phyloP scores from a whole-genome alignment of 2,329 filamentous ascomycete genomes.

The Colletotrichum sp. region DNA sequence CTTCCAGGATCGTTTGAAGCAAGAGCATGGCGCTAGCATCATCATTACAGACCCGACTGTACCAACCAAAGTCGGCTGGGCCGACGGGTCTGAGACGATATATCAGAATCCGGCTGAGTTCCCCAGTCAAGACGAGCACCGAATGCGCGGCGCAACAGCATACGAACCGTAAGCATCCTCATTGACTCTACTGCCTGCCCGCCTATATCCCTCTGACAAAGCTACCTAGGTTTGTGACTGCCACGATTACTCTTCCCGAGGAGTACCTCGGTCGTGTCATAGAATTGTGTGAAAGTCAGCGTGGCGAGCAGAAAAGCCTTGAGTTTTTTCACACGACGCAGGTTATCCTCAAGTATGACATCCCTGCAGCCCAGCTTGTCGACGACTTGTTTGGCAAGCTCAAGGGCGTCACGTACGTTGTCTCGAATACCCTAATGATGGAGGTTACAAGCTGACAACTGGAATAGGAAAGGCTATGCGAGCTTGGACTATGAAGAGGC shows the following conservation, averaged over 20 bases:
- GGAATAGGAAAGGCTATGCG: conserved; percentile 80
- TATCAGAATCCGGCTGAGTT: conserved; percentile 90
- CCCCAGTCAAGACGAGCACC: conserved; percentile 67
- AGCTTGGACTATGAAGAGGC: conserved; percentile 97
- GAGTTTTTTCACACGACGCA: conserved; percentile 92
- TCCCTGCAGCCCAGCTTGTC: conserved; percentile 88
- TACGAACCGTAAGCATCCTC: conserved; percentile 55
- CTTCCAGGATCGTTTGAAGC: conserved; percentile 91
- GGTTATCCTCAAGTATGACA: conserved; percentile 91
- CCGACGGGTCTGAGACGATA: conserved; percentile 76
- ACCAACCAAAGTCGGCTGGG: conserved; percentile 84
- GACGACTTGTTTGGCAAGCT: conserved; percentile 98
- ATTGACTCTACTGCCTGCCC: not conserved
- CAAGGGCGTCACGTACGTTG: conserved; percentile 76
- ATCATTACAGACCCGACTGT: conserved; percentile 98
- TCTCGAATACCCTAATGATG: not conserved
- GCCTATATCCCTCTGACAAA: not conserved
- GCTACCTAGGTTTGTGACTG: conserved; percentile 65
- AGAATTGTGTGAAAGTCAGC: conserved; percentile 89
- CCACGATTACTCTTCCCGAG: conserved; percentile 89
- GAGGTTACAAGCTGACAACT: not conserved
- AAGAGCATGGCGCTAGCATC: conserved; percentile 93
- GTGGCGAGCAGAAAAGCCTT: conserved; percentile 85
- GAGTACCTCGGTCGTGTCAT: conserved; percentile 95
- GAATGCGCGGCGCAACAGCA: conserved; percentile 47